A percentile compares a stretch with the other conserved stretches of the same genome.
Conservation (phyloP, 805 yeast species). For the Candida arabinofermentans region DNA sequence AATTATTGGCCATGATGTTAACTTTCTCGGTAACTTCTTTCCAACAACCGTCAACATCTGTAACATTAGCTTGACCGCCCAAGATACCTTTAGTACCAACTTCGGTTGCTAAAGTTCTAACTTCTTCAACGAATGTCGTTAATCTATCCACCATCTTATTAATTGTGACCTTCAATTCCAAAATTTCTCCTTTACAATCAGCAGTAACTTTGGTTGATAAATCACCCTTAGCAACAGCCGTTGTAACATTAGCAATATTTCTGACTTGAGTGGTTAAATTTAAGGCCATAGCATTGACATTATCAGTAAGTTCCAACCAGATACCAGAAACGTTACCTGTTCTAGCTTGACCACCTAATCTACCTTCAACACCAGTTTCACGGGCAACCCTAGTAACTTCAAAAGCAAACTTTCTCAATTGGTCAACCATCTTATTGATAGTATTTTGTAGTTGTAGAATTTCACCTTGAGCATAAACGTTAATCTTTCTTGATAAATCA, state of each 20-base stretch:
- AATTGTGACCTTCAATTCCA: slow-evolving; percentile 76
- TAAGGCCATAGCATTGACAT: slow-evolving; percentile 86
- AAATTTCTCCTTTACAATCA: slow-evolving; percentile 77
- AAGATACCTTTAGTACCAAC: slow-evolving; percentile 81
- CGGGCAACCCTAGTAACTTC: slow-evolving; percentile 85
- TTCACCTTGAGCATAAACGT: slow-evolving; percentile 91
- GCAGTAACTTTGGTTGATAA: slow-evolving; percentile 79
- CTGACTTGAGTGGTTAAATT: slow-evolving; percentile 86
- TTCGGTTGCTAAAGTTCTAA: slow-evolving; percentile 82
- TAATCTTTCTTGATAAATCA: slow-evolving; percentile 76
- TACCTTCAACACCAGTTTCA: slow-evolving; percentile 87
- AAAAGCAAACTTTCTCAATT: slow-evolving; percentile 74
- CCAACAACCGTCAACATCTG: slow-evolving; percentile 87
- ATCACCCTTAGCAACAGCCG: slow-evolving; percentile 85
- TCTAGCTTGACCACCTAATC: slow-evolving; percentile 84
- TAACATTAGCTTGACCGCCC: slow-evolving; percentile 86
- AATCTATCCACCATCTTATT: slow-evolving; percentile 87
- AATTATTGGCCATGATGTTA: slow-evolving; percentile 81
- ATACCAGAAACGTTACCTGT: slow-evolving; percentile 79
- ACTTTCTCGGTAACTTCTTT: slow-evolving; percentile 85
- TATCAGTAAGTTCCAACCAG: slow-evolving; percentile 84
- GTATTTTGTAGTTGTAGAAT: slow-evolving; percentile 81
- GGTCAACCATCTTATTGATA: slow-evolving; percentile 86
- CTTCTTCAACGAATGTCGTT: slow-evolving; percentile 78
- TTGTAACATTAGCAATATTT: slow-evolving; percentile 81